A percentile compares a stretch with the other conserved stretches of the same genome.
Conservation (phyloP, 495 filamentous ascomycete species). For the Articulospora tetracladia region DNA sequence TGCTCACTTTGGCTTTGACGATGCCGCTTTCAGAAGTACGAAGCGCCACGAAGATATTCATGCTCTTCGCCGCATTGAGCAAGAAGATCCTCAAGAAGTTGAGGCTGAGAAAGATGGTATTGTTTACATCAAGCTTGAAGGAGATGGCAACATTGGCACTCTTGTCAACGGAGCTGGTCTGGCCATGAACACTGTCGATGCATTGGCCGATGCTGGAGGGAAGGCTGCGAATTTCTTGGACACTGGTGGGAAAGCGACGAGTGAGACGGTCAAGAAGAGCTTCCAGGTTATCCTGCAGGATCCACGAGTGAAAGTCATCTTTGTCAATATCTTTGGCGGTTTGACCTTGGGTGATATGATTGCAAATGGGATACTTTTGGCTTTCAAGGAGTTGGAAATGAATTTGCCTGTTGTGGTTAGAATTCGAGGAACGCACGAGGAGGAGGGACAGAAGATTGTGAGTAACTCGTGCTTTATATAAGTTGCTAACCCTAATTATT, state of each 20-base stretch:
- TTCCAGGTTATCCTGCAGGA: conserved; percentile 73
- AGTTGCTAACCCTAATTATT: not conserved
- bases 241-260: conserved; percentile 86
- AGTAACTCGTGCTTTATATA: conserved; percentile 12
- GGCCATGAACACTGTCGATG: conserved; percentile 90
- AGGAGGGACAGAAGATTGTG: conserved; percentile 68
- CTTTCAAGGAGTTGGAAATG: conserved; percentile 69
- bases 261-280: conserved; percentile 73
- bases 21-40: conserved; percentile 66
- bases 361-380: conserved; percentile 73
- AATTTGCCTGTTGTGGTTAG: conserved; percentile 77
- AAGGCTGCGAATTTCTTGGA: conserved; percentile 80
- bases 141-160: conserved; percentile 26
- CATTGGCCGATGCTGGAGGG: conserved; percentile 61
- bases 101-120: conserved; percentile 70
- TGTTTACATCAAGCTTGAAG: conserved; percentile 26
- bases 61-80: conserved; percentile 42
- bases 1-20: conserved; percentile 68
- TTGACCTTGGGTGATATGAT: conserved; percentile 86
- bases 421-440: conserved; percentile 79
- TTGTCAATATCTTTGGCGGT: conserved; percentile 92
- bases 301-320: conserved; percentile 63
- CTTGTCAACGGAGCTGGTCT: conserved; percentile 75
- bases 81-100: conserved; percentile 54
- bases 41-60: conserved; percentile 65